phyloP scores from a whole-genome alignment of 2,329 filamentous ascomycete species.

The Fusarium nematophilum region DNA sequence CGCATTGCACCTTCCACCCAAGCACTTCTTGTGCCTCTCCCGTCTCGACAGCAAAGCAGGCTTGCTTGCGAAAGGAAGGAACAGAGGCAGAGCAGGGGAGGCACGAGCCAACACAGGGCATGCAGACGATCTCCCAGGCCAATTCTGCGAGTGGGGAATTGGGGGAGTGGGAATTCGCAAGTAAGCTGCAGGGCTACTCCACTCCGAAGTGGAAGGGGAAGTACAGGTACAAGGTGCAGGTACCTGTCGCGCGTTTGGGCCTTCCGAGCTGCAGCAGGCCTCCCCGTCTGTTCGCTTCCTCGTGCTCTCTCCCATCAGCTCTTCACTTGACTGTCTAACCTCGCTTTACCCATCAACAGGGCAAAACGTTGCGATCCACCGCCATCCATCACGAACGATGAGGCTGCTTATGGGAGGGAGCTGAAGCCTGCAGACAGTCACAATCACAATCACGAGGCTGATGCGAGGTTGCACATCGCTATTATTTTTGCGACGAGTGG shows the following conservation, averaged over 20 bases:
- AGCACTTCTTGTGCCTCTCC: background rate
- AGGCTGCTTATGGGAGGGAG: background rate
- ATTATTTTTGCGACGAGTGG: no score
- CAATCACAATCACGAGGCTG: background rate
- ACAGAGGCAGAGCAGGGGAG: background rate
- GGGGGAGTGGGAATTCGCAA: constrained; percentile 15
- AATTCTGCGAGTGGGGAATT: constrained; percentile 36
- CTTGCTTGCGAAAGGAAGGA: constrained; percentile 2
- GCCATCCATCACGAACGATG: no score
- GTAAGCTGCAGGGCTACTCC: constrained; percentile 13
- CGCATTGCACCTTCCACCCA: background rate
- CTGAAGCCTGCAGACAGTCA: background rate
- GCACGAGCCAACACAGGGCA: constrained; percentile 21
- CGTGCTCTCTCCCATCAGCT: background rate
- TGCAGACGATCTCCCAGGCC: constrained; percentile 35
- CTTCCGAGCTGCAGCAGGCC: background rate
- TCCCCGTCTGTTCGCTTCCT: background rate
- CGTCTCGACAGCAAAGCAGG: background rate
- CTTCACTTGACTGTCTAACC: background rate
- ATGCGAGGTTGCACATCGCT: background rate
- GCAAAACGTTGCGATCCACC: constrained; percentile 1
- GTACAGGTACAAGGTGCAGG: constrained; percentile 34
- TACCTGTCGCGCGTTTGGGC: constrained; percentile 14
- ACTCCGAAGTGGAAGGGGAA: constrained; percentile 7
- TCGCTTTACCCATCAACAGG: background rate